Percentiles rank a stretch among this genome's conserved stretches.
Conservation (phyloP, 1,139 yeast species). For the Saccharomycopsis hybrid region DNA sequence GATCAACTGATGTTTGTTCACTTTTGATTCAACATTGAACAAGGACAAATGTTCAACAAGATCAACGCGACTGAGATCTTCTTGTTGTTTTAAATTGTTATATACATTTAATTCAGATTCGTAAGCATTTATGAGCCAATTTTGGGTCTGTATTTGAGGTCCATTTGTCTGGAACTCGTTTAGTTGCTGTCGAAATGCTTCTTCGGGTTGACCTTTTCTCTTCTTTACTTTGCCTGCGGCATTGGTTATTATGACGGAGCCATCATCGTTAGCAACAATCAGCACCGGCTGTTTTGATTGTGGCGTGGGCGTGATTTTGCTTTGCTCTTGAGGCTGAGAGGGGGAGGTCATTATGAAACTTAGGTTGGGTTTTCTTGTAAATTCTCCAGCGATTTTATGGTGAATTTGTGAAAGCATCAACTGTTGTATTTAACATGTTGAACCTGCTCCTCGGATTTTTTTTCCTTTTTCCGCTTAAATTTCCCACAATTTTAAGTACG, state of each 20-base stretch:
- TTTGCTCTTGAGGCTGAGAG: too few relatives aligned
- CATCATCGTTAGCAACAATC: slow-evolving; percentile 18
- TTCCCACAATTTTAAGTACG: too few relatives aligned
- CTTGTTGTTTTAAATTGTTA: background rate
- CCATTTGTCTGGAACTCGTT: slow-evolving; percentile 36
- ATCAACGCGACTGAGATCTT: too few relatives aligned
- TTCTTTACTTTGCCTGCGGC: slow-evolving; percentile 28
- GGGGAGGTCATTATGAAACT: too few relatives aligned
- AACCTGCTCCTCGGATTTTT: too few relatives aligned
- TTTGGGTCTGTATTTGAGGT: slow-evolving; percentile 38
- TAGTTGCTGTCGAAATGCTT: slow-evolving; percentile 37
- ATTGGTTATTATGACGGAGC: slow-evolving; percentile 27
- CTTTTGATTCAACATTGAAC: slow-evolving; percentile 12
- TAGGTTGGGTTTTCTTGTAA: too few relatives aligned
- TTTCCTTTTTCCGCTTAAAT: too few relatives aligned
- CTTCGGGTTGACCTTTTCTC: slow-evolving; percentile 46
- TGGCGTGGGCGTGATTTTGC: too few relatives aligned
- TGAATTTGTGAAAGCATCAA: too few relatives aligned
- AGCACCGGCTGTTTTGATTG: slow-evolving; percentile 3
- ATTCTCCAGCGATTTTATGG: too few relatives aligned
- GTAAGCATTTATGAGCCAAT: slow-evolving; percentile 31
- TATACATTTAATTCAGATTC: slow-evolving; percentile 8
- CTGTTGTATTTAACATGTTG: too few relatives aligned
- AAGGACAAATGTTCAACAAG: slow-evolving; percentile 7
- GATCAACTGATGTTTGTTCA: slow-evolving; percentile 13